Evolutionary conservation across 805 yeast genomes (phyloP), one percentile per base, ranked within the genome.

Genomic region (Metschnikowia santaceciliae): DNA sequence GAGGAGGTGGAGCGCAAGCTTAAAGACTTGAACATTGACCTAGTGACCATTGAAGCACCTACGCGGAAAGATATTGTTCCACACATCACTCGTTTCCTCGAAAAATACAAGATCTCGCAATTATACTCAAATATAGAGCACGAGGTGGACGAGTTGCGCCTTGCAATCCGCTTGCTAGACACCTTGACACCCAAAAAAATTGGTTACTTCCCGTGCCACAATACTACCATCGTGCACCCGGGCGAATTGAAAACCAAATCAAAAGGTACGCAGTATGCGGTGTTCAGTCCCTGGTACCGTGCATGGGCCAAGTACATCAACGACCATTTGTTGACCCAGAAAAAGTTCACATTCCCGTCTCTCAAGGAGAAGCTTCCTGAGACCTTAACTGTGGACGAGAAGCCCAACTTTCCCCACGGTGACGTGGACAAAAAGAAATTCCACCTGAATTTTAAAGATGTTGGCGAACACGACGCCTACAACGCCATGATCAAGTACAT

Each of bases 271-370:
- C 75, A 68, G 41, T 70, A 65, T 37, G 68, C 71, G 14, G 77
- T 75, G n/a, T 76, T 74, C 57, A 71, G 75, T 20, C 76, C 78
- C 3, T 76, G 72, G 73, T 73, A 65, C 59, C 61, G 61, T 30
- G 62, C 67, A 2, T 76, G 79, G 79, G 51, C 64, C 7, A 61
- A 64, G 19, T 56, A 63, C 37, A 51, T 72, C 13, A 63, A 66
- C 42, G 58, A 56, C 17, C 33, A 57, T 23, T 51, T 51, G 38
- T 48, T 57, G 42, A 46, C 48, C 26, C 47, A 53, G 20, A 44
- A 52, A 32, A 47, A 51, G n/a, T 55, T 58, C 23, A 50, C 49
- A 6, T 58, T 37, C 35, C 55, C 55, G 3, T 47, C 57, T 1
- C 59, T 58, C 1, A 48, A 50, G n/a, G 49, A 52, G 32, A 58